Conservation (phyloP, 768 basidiomycete genomes). For the Tremella fuciformis region DNA sequence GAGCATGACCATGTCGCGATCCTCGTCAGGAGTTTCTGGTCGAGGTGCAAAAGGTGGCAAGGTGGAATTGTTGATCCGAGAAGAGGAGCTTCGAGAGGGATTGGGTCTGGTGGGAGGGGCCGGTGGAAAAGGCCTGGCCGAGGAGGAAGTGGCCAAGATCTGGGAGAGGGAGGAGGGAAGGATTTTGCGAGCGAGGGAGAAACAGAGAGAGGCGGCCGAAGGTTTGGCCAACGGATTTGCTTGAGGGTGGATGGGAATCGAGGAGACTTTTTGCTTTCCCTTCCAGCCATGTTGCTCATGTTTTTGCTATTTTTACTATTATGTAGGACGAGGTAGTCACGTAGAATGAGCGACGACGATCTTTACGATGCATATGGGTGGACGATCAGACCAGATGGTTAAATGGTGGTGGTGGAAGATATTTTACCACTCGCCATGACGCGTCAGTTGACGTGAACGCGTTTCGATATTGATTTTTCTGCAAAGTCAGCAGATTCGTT, state of each 20-base stretch:
- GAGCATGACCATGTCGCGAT: slow-evolving; percentile 22
- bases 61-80: slow-evolving; percentile 39
- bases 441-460: no score
- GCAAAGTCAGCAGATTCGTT: no score
- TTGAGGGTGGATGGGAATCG: background rate
- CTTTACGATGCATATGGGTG: no score
- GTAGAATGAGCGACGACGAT: no score
- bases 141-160: slow-evolving; percentile 47
- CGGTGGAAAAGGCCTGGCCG: slow-evolving; percentile 31
- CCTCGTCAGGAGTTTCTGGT: slow-evolving; percentile 7
- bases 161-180: slow-evolving; percentile 41
- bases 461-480: no score
- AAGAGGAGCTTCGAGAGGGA: slow-evolving; percentile 45
- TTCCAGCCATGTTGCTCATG: no score
- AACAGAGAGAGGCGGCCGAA: slow-evolving; percentile 13
- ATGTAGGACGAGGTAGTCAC: no score
- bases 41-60: slow-evolving; percentile 17
- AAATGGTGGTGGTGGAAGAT: no score
- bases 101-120: slow-evolving; percentile 26
- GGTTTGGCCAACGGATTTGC: slow-evolving; percentile 7
- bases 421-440: no score
- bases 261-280: no score
- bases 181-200: slow-evolving; percentile 21
- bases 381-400: no score
- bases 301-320: no score